Base-by-base conservation (phyloP, 1,284 basidiomycete genomes). In the Boletus mariae region DNA sequence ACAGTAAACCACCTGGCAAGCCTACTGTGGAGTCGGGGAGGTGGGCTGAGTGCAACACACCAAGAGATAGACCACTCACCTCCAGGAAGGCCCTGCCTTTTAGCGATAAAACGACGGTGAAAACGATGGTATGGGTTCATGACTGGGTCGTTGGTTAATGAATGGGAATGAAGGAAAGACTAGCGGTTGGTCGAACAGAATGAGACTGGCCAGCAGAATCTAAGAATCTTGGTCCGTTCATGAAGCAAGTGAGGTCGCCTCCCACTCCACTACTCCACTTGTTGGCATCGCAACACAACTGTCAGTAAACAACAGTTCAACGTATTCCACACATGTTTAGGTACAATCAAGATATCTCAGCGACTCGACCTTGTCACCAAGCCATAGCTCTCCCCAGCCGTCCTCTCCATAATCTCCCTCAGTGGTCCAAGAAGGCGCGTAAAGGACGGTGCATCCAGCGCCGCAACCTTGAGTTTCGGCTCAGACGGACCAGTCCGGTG, bases 391-490 rank as follows among this genome's bases (percentile, higher is more conserved):
- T 76, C 73, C 4, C 78, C 76, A 17, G 91, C 92, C 61, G 89
- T 86, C 44, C 90, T 82, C 66, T 92, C 89, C 89, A 94, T 90
- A 64, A 94, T 86, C 63, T 92, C 90, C 42, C 90, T 81, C 55
- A 94, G 72, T 10, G 95, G 95, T 5, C 97, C 96, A 37, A 99
- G 83, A 29, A 99, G 76, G 47, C 96, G 85, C 7, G 94, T 98
- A 69, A 99, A 99, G 3, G 96, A 92, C 59, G 92, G 83, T 51
- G 94, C 94, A 62, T 94, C 94, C 61, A 99, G 78, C 5, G 93
- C 92, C 23, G 94, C 97, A 25, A 98, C 94, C 66, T 94, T 92
- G 47, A 98, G 79, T 69, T 87, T 91, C 25, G 84, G 75, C 52
- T 75, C 71, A 7, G 75, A 65, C 38, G 72, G 67, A 48, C 81